These are phyloP conservation scores for Mucor circinelloides DNA, from an alignment of 371 early-diverging fungal species.

Conservation along the genomic window DNA sequence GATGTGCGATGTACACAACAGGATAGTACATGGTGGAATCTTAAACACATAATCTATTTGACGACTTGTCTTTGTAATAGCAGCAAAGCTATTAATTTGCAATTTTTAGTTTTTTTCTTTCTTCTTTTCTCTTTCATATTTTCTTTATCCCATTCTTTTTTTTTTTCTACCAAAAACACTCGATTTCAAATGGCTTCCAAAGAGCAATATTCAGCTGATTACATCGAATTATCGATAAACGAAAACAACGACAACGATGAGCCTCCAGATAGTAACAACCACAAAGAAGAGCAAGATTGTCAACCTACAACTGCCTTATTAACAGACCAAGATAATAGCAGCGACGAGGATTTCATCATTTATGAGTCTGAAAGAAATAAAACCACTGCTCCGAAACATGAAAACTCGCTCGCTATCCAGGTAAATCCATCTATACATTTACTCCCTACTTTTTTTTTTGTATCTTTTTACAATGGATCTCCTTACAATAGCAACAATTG, in stretches of 20 bases:
- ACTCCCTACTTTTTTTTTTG: not conserved
- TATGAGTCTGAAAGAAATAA: slow-evolving; percentile 4
- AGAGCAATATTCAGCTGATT: slow-evolving; percentile 17
- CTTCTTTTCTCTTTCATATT: not conserved
- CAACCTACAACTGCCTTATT: slow-evolving; percentile 5
- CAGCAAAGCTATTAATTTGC: not conserved
- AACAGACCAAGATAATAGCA: slow-evolving; percentile 1
- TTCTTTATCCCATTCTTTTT: not conserved
- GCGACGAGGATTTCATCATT: slow-evolving; percentile 11
- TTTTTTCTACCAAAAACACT: not conserved
- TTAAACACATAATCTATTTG: not conserved
- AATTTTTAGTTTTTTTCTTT: not conserved
- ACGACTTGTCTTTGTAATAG: not conserved
- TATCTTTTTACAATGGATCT: not conserved
- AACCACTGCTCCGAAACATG: not conserved
- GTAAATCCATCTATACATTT: slow-evolving; percentile 1
- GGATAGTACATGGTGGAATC: not conserved
- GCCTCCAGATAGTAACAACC: slow-evolving; percentile 16
- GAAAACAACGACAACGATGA: slow-evolving; percentile 24
- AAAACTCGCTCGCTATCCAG: slow-evolving; percentile 21
- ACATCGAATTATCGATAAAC: slow-evolving; percentile 30
- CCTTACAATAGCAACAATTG: not conserved
- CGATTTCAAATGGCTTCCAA: not conserved
- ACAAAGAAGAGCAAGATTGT: slow-evolving; percentile 4
- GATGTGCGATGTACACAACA: not conserved